A percentile compares a stretch with the other conserved stretches of the same genome.
Evolutionary conservation across 148 eudicot species (phyloP).

Genomic region (Diospyros lotus): DNA sequence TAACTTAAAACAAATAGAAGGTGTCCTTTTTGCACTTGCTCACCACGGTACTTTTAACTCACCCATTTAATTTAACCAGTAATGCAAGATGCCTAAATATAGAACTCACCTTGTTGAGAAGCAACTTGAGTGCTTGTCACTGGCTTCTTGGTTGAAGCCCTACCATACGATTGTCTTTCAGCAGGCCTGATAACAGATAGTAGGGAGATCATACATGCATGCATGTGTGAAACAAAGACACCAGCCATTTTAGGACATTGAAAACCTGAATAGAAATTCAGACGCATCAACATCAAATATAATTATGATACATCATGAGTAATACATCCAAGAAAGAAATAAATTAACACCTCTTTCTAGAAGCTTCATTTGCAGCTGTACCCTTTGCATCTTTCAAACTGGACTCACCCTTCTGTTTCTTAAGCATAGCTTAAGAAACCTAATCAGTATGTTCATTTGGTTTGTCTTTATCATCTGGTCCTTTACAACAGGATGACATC

Average conservation of each 20-base stretch:
- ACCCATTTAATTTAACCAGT: no score
- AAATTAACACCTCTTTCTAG: conserved; percentile 66
- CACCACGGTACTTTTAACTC: no score
- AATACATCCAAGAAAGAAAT: neutral
- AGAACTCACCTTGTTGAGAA: no score
- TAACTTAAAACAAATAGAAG: no score
- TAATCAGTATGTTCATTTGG: conserved; percentile 75
- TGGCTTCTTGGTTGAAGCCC: no score
- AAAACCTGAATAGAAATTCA: neutral
- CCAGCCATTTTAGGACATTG: neutral
- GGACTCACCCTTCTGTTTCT: conserved; percentile 58
- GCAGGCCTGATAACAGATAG: no score
- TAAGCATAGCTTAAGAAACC: conserved; percentile 76
- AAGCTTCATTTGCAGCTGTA: conserved; percentile 38
- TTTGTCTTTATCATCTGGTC: conserved; percentile 79
- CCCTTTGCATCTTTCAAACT: conserved; percentile 41
- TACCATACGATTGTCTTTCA: no score
- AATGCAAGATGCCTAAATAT: no score
- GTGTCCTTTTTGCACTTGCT: no score
- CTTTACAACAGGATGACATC: conserved; percentile 23
- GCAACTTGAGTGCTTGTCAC: no score
- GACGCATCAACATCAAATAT: neutral
- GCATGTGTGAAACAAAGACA: neutral
- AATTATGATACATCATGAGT: neutral
- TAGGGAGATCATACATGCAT: neutral